Evolutionary conservation across 176 grass and related monocot genomes (phyloP).

Genomic region (Eleusine indica): DNA sequence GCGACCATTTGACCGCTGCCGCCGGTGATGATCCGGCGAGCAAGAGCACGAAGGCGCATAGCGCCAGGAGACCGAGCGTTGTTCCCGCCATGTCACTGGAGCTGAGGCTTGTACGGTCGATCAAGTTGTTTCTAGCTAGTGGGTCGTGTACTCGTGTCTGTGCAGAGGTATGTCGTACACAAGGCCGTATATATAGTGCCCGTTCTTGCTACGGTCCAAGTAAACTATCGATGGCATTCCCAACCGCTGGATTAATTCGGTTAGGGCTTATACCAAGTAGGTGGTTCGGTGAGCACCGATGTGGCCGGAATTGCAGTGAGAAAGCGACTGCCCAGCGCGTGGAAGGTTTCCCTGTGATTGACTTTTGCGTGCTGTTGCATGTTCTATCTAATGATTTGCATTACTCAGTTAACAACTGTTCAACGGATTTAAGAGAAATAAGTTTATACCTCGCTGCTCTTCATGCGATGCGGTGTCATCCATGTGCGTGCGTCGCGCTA

Average conservation of each 20-base stretch:
- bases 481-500: constrained; percentile 12
- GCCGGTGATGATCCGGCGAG: neutral
- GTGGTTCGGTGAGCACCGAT: neutral
- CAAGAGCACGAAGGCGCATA: constrained; percentile 10
- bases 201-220: neutral
- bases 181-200: neutral
- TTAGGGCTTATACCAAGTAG: neutral
- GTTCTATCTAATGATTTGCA: constrained; percentile 41
- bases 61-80: constrained; percentile 5
- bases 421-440: neutral
- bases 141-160: neutral
- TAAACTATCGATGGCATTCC: neutral
- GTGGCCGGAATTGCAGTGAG: neutral
- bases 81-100: constrained; percentile 12
- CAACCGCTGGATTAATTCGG: neutral
- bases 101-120: neutral
- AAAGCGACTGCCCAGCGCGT: constrained; percentile 31
- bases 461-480: neutral
- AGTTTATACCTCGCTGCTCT: neutral
- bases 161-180: neutral
- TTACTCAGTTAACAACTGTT: neutral
- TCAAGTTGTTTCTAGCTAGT: neutral
- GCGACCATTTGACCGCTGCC: neutral
- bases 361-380: constrained; percentile 44
- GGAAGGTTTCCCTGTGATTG: constrained; percentile 39